These are phyloP conservation scores for Stephania cephalantha DNA, from an alignment of 164 flowering plant genomes.

Conservation along the genomic window DNA sequence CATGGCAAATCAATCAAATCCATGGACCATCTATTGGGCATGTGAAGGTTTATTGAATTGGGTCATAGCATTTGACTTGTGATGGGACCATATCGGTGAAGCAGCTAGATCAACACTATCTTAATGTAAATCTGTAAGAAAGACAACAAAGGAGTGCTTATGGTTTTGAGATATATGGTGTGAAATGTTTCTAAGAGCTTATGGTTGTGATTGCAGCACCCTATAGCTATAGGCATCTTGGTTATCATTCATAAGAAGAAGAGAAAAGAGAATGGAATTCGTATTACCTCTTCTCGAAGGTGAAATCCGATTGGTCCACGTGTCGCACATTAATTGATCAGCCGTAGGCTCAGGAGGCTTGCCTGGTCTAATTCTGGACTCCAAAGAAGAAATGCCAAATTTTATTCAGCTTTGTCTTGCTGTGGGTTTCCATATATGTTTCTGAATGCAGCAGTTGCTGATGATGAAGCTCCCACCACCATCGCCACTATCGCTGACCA, in stretches of 20 bases:
- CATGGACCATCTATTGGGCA: not conserved
- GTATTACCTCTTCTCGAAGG: conserved; percentile 14
- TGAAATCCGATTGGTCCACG: conserved; percentile 30
- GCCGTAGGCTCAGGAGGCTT: not conserved
- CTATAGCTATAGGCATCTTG: not conserved
- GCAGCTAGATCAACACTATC: not conserved
- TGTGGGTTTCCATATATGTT: conserved; percentile 9
- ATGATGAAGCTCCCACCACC: conserved; percentile 34
- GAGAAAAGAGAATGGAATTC: not conserved
- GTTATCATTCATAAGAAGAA: conserved; percentile 2
- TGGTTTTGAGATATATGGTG: conserved; percentile 4
- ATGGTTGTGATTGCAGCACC: conserved; percentile 10
- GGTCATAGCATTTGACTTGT: not conserved
- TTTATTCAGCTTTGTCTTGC: conserved; percentile 5
- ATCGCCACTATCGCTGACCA: conserved; percentile 16
- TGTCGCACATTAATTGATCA: conserved; percentile 24
- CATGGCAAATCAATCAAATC: not conserved
- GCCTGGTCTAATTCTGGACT: conserved; percentile 26
- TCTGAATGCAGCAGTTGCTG: conserved; percentile 22
- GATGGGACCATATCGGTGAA: not conserved
- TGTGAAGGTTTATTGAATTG: not conserved
- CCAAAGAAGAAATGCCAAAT: conserved; percentile 26
- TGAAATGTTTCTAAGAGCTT: conserved; percentile 1
- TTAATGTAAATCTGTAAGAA: not conserved
- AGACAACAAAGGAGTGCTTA: not conserved